These are phyloP conservation scores for Imleria badia DNA, from an alignment of 768 basidiomycete species.

Conservation along the genomic window DNA sequence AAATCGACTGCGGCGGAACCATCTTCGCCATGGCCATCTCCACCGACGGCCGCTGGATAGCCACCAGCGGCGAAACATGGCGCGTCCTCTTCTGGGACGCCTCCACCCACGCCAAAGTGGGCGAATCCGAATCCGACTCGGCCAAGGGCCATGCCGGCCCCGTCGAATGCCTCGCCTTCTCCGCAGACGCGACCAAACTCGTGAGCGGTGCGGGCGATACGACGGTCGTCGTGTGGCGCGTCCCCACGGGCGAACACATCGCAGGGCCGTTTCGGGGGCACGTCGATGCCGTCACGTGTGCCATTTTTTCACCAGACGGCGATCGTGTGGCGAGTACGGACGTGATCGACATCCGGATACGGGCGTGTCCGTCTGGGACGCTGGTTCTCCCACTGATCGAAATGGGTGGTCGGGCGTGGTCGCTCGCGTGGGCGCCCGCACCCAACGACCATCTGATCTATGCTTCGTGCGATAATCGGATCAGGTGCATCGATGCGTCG, in stretches of 20 bases:
- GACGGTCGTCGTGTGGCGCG: conserved; percentile 4
- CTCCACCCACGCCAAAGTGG: not conserved
- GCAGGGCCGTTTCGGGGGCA: conserved; percentile 1
- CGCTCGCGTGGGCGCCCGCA: not conserved
- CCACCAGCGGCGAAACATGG: conserved; percentile 8
- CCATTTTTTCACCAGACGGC: conserved; percentile 3
- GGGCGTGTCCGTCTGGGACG: not conserved
- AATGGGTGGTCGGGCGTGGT: not conserved
- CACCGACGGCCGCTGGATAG: conserved; percentile 9
- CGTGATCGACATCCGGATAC: not conserved
- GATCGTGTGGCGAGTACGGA: conserved; percentile 1
- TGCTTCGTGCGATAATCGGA: not conserved
- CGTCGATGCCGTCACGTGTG: not conserved
- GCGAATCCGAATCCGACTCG: too few species aligned
- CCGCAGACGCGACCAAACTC: not conserved
- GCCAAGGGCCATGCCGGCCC: not conserved
- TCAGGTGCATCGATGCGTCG: conserved; percentile 1
- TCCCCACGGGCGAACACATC: not conserved
- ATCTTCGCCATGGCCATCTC: not conserved
- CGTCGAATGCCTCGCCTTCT: not conserved
- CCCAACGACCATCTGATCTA: not conserved
- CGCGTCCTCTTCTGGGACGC: conserved; percentile 2
- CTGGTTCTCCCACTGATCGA: not conserved
- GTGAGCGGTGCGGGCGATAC: conserved; percentile 3
- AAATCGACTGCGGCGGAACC: not conserved